Evolutionary conservation across 139 green algal species (phyloP), one percentile per base, ranked within the genome.

Genomic region (Yamagishiella unicocca): DNA sequence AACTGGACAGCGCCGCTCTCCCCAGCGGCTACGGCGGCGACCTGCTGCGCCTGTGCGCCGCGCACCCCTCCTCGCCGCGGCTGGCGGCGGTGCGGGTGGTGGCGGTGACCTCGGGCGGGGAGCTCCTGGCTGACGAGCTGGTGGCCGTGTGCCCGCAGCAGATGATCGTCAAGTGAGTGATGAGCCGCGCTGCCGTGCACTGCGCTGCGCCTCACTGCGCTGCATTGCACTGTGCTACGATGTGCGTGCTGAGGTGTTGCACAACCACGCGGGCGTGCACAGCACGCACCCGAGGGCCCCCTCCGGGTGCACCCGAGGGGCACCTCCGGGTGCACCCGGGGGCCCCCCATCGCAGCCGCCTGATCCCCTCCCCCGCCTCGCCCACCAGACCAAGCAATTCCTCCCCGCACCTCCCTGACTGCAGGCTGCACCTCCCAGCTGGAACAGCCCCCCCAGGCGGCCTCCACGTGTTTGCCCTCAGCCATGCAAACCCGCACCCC

Each of bases 391-490:
- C n/a, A n/a, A n/a, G n/a, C n/a, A n/a, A n/a, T n/a, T n/a, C n/a
- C n/a, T n/a, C n/a, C n/a, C n/a, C 25, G 2, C 42, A 73, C 72
- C 74, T n/a, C 31, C 24, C n/a, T 24, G 19, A 29, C 74, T 21
- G 2, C 76, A 83, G 76, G 76, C 76, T 83, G 76, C 35, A 38
- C 21, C 33, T 83, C 19, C 76, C 76, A 0, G 75, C 75, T 3
- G 45, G 21, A 17, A 46, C 35, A 31, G 19, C 61, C 2, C 53
- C 35, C 25, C 21, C 35, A 37, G 76, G 76, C 35, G 76, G 43
- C 35, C 7, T 83, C 31, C 76, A 83, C 54, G 27, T 83, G 43
- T 71, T 83, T 7, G 54, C 37, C 10, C 76, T 83, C 27, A 72
- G 46, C 45, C 74, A 82, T 50, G 72, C 33, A 10, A 35, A 46